These are phyloP conservation scores for Scutellaria minor DNA, from an alignment of 257 asterid genomes.

Conservation along the genomic window DNA sequence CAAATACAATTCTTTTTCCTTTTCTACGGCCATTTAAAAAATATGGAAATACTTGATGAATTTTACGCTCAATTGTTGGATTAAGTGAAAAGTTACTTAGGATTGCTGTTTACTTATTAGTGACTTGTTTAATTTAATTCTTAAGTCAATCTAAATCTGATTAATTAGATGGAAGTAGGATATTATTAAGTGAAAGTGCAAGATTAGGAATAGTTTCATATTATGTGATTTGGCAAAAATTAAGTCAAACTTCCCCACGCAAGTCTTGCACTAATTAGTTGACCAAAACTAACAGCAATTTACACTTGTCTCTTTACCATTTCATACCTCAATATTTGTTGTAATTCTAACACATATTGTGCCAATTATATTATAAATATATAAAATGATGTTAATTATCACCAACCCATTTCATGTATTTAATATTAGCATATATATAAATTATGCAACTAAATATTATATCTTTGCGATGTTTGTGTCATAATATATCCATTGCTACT, in stretches of 20 bases:
- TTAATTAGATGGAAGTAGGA: conserved; percentile 31
- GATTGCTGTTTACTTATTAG: conserved; percentile 10
- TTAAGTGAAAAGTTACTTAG: conserved; percentile 24
- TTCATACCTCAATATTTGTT: background rate
- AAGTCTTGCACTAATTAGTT: conserved; percentile 50
- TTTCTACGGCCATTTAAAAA: background rate
- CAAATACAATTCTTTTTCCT: conserved; percentile 21
- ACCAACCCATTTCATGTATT: too few relatives aligned
- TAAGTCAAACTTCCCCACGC: conserved; percentile 45
- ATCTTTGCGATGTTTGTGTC: too few relatives aligned
- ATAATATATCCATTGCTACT: too few relatives aligned
- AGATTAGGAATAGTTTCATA: conserved; percentile 13
- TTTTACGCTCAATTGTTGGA: conserved; percentile 9
- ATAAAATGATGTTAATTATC: too few relatives aligned
- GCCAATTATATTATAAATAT: background rate
- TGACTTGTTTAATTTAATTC: conserved; percentile 29
- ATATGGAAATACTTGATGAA: conserved; percentile 12
- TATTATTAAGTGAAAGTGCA: conserved; percentile 24
- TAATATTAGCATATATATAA: too few relatives aligned
- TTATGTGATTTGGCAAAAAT: conserved; percentile 13
- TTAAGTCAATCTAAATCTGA: background rate
- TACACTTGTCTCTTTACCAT: conserved; percentile 32
- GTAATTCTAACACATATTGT: background rate
- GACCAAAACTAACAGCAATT: conserved; percentile 46
- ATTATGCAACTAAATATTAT: too few relatives aligned